Evolutionary conservation across 805 yeast genomes (phyloP).

Genomic region (Metschnikowia henanensis): DNA sequence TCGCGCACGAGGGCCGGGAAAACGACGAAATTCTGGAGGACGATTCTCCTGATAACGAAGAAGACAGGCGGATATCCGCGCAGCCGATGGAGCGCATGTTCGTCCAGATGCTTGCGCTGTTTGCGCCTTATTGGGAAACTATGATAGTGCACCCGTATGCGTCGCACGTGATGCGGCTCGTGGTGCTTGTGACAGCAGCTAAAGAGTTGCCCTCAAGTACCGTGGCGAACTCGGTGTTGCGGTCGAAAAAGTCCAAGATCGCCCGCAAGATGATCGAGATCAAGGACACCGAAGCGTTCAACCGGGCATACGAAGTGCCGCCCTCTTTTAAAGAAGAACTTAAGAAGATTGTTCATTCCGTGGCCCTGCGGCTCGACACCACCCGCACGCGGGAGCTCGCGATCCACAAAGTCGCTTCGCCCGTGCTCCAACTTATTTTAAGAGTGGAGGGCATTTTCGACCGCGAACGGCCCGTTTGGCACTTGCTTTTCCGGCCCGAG

Average conservation of each 20-base stretch:
- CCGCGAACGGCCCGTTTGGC: constrained; percentile 71
- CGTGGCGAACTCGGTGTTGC: constrained; percentile 64
- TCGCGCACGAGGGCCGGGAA: constrained; percentile 37
- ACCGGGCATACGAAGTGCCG: constrained; percentile 68
- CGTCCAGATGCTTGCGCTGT: constrained; percentile 62
- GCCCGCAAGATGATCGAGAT: constrained; percentile 94
- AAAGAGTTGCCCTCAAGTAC: constrained; percentile 74
- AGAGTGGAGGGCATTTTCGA: constrained; percentile 82
- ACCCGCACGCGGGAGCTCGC: constrained; percentile 65
- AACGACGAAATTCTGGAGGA: constrained; percentile 33
- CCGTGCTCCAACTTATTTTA: constrained; percentile 76
- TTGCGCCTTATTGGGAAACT: constrained; percentile 54
- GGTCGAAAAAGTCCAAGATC: constrained; percentile 81
- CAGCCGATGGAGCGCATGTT: constrained; percentile 68
- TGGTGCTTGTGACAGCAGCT: constrained; percentile 73
- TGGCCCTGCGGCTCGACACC: constrained; percentile 37
- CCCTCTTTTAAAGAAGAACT: constrained; percentile 62
- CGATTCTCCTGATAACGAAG: constrained; percentile 17
- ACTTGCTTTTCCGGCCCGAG: constrained; percentile 53
- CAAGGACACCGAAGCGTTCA: constrained; percentile 72
- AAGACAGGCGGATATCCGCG: constrained; percentile 34
- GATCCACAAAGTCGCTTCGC: constrained; percentile 80
- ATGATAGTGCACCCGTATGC: constrained; percentile 80
- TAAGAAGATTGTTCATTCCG: constrained; percentile 44
- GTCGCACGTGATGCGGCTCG: constrained; percentile 79